Conservation (phyloP, 1,284 basidiomycete genomes). For the Veloboletus limbatus region DNA sequence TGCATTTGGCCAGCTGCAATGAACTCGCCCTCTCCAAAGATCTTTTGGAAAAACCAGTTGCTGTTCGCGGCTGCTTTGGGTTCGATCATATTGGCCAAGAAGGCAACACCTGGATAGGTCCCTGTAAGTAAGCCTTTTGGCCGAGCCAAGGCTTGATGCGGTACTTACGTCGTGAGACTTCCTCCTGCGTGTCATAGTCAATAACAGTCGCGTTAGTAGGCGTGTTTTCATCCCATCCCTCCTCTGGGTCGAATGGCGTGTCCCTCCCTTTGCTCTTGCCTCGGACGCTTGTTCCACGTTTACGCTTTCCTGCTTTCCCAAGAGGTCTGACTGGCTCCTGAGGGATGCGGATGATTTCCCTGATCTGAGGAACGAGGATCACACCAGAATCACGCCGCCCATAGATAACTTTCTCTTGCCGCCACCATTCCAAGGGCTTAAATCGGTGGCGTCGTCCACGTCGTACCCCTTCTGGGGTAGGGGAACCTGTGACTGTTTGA, state of each 20-base stretch:
- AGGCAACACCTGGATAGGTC: slow-evolving; percentile 61
- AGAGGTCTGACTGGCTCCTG: slow-evolving; percentile 61
- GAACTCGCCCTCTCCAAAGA: slow-evolving; percentile 92
- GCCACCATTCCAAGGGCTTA: slow-evolving; percentile 88
- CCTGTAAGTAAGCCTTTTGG: slow-evolving; percentile 1
- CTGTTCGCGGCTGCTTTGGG: slow-evolving; percentile 58
- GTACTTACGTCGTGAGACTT: slow-evolving; percentile 68
- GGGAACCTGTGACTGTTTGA: slow-evolving; percentile 18
- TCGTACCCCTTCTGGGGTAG: slow-evolving; percentile 59
- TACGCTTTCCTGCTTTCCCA: slow-evolving; percentile 43
- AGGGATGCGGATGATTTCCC: slow-evolving; percentile 78
- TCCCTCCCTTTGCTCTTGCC: slow-evolving; percentile 44
- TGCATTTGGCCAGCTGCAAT: slow-evolving; percentile 87
- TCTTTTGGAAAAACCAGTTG: slow-evolving; percentile 86
- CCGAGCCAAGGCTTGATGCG: neutral
- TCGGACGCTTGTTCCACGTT: slow-evolving; percentile 36
- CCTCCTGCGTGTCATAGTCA: slow-evolving; percentile 61
- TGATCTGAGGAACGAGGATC: slow-evolving; percentile 74
- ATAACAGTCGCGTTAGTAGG: slow-evolving; percentile 64
- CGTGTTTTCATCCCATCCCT: slow-evolving; percentile 88
- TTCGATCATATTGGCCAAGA: slow-evolving; percentile 62
- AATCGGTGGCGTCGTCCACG: slow-evolving; percentile 72
- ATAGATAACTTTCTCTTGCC: slow-evolving; percentile 88
- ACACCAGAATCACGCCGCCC: slow-evolving; percentile 54
- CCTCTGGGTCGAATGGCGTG: slow-evolving; percentile 56